phyloP scores from a whole-genome alignment of 805 yeast species.

The Saccharomycopsis sp. region DNA sequence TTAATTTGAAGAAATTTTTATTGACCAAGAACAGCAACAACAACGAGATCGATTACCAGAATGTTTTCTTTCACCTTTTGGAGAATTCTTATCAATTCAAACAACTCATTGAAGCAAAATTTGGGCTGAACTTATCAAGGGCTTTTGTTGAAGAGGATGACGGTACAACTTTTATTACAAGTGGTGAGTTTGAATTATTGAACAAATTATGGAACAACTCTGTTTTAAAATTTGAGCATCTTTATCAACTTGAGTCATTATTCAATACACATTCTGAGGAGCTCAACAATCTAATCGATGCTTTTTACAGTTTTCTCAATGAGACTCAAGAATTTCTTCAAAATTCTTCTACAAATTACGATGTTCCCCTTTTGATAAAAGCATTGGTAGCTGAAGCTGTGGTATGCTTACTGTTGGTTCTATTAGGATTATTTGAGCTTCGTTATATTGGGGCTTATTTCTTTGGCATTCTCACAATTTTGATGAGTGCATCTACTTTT shows the following conservation, averaged over 20 bases:
- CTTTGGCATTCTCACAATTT: constrained; percentile 24
- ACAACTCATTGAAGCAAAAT: constrained; percentile 36
- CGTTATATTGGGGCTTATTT: constrained; percentile 19
- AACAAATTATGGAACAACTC: constrained; percentile 20
- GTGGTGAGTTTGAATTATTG: constrained; percentile 20
- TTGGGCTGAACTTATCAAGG: constrained; percentile 23
- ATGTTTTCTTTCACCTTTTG: constrained; percentile 27
- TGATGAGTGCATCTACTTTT: constrained; percentile 51
- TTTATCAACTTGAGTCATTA: neutral
- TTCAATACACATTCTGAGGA: neutral
- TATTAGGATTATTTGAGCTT: too few species aligned
- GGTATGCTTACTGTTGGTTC: neutral
- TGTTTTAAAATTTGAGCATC: constrained; percentile 9
- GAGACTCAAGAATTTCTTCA: constrained; percentile 43
- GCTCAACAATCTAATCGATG: constrained; percentile 16
- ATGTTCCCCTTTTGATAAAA: constrained; percentile 38
- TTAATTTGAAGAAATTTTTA: constrained; percentile 50
- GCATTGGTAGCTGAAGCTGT: constrained; percentile 20
- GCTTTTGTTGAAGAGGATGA: constrained; percentile 10
- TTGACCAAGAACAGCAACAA: constrained; percentile 27
- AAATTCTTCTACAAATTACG: constrained; percentile 64
- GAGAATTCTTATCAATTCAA: constrained; percentile 54
- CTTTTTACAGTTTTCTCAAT: constrained; percentile 32
- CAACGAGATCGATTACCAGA: neutral
- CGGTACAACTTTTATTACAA: too few species aligned